Evolutionary conservation across 805 yeast species (phyloP), one percentile per base, ranked within the genome.

Genomic region (Babjeviella inositovora): DNA sequence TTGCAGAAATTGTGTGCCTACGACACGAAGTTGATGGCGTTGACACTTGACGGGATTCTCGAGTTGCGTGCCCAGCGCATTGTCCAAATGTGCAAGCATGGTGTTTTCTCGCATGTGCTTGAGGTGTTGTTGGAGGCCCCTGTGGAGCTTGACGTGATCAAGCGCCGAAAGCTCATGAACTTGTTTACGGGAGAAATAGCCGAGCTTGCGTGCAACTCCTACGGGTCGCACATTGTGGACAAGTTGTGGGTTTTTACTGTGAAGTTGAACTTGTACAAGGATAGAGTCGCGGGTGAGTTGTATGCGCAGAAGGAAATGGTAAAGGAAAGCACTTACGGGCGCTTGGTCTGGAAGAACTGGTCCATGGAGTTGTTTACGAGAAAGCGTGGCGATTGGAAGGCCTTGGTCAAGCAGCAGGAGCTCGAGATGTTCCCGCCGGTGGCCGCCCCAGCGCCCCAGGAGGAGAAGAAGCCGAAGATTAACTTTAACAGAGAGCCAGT

Each of bases 271-370:
- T 68, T 75, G 57, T 81, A 75, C 45, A 77, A 92, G 35, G 97
- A 87, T 41, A 62, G 87, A 34, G 63, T 87, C 29, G 95, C 93
- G 0, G 60, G 62, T 13, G 73, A 71, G 28, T 50, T 87, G 29
- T 38, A 53, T 14, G 59, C 53, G 10, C 62, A 71, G 20, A 62
- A 72, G 18, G 74, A 67, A 18, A 57, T 61, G 30, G 76, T 90
- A 20, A 84, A 90, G 51, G 81, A 73, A 30, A 79, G 93, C 40
- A 64, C 57, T 8, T 90, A 87, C 39, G 98, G 98, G 17, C 68
- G 74, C 41, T 62, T 70, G 36, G 97, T 90, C 2, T 90, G 96
- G 97, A 80, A 75, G 43, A 87, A 87, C 45, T 90, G 96, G 96
- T 52, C 64, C 15, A 62, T 87, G 73, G 97, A 90, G 43, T 49